These are phyloP conservation scores for Meira miltonrushii DNA, from an alignment of 1,284 basidiomycete species.

Conservation along the genomic window DNA sequence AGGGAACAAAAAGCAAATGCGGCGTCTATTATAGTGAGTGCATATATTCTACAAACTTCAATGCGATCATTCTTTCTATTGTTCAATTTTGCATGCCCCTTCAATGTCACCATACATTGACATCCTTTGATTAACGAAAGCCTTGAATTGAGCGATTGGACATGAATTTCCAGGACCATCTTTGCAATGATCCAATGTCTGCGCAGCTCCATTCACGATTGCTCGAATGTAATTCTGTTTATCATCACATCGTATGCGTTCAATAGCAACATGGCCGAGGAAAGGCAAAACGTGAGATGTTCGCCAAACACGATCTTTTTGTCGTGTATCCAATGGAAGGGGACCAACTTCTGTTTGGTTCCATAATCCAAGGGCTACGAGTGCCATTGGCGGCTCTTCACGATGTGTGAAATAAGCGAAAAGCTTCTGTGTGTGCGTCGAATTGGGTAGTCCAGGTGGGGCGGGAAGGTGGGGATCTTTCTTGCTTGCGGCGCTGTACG, in stretches of 20 bases:
- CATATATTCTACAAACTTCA: not conserved
- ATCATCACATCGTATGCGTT: conserved; percentile 49
- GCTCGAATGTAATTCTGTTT: conserved; percentile 43
- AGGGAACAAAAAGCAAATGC: not conserved
- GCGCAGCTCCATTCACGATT: conserved; percentile 55
- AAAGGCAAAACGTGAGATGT: conserved; percentile 55
- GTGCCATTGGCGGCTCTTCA: conserved; percentile 55
- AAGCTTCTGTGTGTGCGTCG: conserved; percentile 48
- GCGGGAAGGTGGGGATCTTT: conserved; percentile 11
- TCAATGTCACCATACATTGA: conserved; percentile 48
- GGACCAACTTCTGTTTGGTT: conserved; percentile 40
- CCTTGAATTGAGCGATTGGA: conserved; percentile 48
- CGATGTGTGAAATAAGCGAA: conserved; percentile 56
- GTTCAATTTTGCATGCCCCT: conserved; percentile 25
- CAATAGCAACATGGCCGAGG: conserved; percentile 55
- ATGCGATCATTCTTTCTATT: not conserved
- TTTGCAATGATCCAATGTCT: conserved; percentile 52
- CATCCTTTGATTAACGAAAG: conserved; percentile 49
- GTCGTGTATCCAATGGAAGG: conserved; percentile 48
- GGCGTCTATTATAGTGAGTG: not conserved
- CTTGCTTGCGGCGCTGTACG: not conserved
- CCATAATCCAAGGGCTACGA: conserved; percentile 55
- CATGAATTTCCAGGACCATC: conserved; percentile 53
- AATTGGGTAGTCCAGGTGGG: conserved; percentile 22
- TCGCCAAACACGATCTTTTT: conserved; percentile 22